Evolutionary conservation across 2,329 filamentous ascomycete species (phyloP).

Genomic region (Chaetomiaceae sp.): DNA sequence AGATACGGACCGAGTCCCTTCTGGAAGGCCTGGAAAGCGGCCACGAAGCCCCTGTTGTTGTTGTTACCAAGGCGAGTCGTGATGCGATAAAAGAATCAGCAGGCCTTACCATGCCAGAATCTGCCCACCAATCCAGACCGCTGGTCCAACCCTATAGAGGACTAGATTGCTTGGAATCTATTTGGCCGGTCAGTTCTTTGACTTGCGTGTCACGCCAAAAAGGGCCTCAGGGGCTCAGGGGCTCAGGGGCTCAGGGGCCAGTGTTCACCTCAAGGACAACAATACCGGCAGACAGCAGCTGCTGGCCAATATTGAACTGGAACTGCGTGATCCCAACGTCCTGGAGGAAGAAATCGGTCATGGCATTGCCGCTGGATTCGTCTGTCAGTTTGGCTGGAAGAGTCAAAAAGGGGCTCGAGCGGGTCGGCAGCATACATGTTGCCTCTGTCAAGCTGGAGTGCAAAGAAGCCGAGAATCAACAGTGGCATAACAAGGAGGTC

Average conservation of each 20-base stretch:
- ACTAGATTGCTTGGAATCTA: constrained; percentile 29
- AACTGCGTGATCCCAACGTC: constrained; percentile 47
- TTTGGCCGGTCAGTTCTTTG: no score
- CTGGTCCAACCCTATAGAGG: constrained; percentile 32
- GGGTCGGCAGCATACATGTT: constrained; percentile 32
- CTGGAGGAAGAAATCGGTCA: constrained; percentile 46
- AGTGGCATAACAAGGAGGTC: constrained; percentile 41
- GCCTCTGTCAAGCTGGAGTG: constrained; percentile 37
- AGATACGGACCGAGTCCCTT: constrained; percentile 27
- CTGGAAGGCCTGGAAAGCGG: constrained; percentile 39
- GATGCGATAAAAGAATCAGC: not conserved
- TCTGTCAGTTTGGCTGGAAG: no score
- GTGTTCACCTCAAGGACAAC: constrained; percentile 46
- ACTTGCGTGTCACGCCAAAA: no score
- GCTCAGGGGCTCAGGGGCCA: no score
- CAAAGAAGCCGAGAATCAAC: constrained; percentile 40
- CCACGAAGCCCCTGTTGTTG: constrained; percentile 31
- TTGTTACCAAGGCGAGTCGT: no score
- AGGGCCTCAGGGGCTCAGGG: no score
- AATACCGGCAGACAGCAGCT: constrained; percentile 46
- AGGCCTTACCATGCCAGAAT: constrained; percentile 44
- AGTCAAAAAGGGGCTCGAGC: no score
- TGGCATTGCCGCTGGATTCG: constrained; percentile 44
- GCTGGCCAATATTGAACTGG: constrained; percentile 50
- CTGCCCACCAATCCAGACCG: no score